Conservation (phyloP, 345 rosid species). For the Cardamine resedifolia region DNA sequence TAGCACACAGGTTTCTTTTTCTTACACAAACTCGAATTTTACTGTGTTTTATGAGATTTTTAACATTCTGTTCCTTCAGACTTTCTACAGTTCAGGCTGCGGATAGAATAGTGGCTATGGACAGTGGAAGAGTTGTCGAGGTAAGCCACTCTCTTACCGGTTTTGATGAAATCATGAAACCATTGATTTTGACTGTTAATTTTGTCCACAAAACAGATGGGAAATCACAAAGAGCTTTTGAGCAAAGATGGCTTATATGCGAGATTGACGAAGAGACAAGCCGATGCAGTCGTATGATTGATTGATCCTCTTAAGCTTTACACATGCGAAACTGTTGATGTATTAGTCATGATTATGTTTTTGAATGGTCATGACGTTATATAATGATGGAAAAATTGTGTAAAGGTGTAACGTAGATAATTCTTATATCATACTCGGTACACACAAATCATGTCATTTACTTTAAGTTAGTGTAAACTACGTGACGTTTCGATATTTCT, state of each 20-base stretch:
- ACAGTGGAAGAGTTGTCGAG: slow-evolving; percentile 74
- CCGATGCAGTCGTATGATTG: slow-evolving; percentile 80
- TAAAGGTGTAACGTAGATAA: slow-evolving; percentile 16
- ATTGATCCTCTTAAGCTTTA: slow-evolving; percentile 33
- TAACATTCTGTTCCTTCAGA: slow-evolving; percentile 43
- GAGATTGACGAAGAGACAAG: slow-evolving; percentile 77
- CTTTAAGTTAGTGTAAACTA: not conserved
- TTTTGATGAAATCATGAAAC: slow-evolving; percentile 12
- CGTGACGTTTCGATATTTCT: not conserved
- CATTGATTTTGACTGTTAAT: not conserved
- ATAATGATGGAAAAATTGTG: slow-evolving; percentile 18
- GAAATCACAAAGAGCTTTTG: slow-evolving; percentile 79
- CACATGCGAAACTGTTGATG: slow-evolving; percentile 6
- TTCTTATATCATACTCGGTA: not conserved
- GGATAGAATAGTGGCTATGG: slow-evolving; percentile 89
- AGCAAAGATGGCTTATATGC: slow-evolving; percentile 76
- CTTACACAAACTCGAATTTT: not conserved
- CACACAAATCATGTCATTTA: not conserved
- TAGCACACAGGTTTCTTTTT: slow-evolving; percentile 72
- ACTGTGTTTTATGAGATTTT: slow-evolving; percentile 8
- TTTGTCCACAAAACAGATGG: slow-evolving; percentile 52
- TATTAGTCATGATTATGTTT: slow-evolving; percentile 37
- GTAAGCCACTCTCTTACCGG: slow-evolving; percentile 37
- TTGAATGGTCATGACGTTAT: slow-evolving; percentile 28
- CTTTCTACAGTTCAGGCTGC: slow-evolving; percentile 95